Evolutionary conservation across 176 grass and related monocot species (phyloP).

Genomic region (Secale cereale): DNA sequence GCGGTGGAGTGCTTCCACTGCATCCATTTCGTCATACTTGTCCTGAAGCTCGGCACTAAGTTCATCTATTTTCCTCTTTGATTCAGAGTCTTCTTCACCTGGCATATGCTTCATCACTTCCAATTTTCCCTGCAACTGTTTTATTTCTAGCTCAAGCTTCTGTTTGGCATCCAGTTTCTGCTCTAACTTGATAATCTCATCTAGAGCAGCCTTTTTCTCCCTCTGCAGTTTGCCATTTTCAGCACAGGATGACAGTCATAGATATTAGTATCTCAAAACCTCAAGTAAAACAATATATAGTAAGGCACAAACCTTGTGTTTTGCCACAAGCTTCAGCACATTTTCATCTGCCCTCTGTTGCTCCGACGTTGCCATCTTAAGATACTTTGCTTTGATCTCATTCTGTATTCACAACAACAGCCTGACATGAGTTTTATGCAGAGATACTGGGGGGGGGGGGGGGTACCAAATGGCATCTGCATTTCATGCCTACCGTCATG

Average conservation of each 20-base stretch:
- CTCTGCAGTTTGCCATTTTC: slow-evolving; percentile 37
- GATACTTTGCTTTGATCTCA: slow-evolving; percentile 41
- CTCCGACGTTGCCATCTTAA: slow-evolving; percentile 51
- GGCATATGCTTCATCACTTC: slow-evolving; percentile 46
- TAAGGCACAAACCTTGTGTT: slow-evolving; percentile 43
- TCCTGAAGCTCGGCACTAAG: slow-evolving; percentile 49
- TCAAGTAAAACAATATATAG: neutral
- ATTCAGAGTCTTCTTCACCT: slow-evolving; percentile 32
- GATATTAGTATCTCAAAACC: neutral
- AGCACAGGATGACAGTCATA: neutral
- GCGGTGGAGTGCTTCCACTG: slow-evolving; percentile 43
- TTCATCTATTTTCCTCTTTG: slow-evolving; percentile 30
- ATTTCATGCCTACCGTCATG: neutral
- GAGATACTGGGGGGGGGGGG: neutral
- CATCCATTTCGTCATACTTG: slow-evolving; percentile 38
- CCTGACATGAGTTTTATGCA: neutral
- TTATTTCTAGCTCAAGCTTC: slow-evolving; percentile 48
- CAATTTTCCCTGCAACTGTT: slow-evolving; percentile 44
- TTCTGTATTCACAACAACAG: slow-evolving; percentile 27
- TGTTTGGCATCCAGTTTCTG: slow-evolving; percentile 53
- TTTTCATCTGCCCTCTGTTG: slow-evolving; percentile 63
- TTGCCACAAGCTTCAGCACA: slow-evolving; percentile 51
- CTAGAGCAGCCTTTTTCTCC: slow-evolving; percentile 42
- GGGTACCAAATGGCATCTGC: neutral
- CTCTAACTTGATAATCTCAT: slow-evolving; percentile 44